A percentile compares a stretch with the other conserved stretches of the same genome.
These are phyloP conservation scores for Plantago lanceolata DNA, from an alignment of 305 asterid genomes.

Conservation along the genomic window DNA sequence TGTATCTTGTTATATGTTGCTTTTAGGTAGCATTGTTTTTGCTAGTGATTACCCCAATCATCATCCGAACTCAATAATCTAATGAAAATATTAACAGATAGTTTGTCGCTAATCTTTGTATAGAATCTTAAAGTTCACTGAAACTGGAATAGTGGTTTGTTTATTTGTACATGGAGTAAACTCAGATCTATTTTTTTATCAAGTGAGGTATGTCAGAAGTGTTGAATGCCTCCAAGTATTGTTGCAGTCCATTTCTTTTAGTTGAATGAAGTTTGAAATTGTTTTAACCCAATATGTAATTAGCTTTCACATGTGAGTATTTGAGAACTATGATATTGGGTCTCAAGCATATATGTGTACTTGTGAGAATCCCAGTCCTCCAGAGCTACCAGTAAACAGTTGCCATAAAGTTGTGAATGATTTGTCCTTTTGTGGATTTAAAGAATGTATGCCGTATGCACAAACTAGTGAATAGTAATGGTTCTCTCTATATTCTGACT, in stretches of 20 bases:
- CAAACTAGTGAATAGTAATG: slow-evolving; percentile 11
- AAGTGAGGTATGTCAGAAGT: background rate
- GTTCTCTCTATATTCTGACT: slow-evolving; percentile 22
- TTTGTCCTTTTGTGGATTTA: too few species aligned
- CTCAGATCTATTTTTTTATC: too few species aligned
- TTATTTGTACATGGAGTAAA: background rate
- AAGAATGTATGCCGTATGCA: background rate
- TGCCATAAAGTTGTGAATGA: too few species aligned
- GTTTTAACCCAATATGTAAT: background rate
- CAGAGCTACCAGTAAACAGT: too few species aligned
- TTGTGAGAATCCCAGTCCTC: too few species aligned
- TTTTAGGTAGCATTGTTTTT: too few species aligned
- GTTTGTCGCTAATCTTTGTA: background rate
- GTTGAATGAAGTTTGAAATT: background rate
- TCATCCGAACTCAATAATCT: too few species aligned
- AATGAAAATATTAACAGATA: too few species aligned
- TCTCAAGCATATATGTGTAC: too few species aligned
- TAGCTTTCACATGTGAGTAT: background rate
- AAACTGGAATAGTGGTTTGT: slow-evolving; percentile 8
- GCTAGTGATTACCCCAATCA: too few species aligned
- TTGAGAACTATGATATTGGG: background rate
- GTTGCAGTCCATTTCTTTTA: background rate
- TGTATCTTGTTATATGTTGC: too few species aligned
- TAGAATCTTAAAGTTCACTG: background rate
- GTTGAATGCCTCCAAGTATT: background rate